Conservation (phyloP, 441 rosid species). For the Euphorbia neoarborescens region DNA sequence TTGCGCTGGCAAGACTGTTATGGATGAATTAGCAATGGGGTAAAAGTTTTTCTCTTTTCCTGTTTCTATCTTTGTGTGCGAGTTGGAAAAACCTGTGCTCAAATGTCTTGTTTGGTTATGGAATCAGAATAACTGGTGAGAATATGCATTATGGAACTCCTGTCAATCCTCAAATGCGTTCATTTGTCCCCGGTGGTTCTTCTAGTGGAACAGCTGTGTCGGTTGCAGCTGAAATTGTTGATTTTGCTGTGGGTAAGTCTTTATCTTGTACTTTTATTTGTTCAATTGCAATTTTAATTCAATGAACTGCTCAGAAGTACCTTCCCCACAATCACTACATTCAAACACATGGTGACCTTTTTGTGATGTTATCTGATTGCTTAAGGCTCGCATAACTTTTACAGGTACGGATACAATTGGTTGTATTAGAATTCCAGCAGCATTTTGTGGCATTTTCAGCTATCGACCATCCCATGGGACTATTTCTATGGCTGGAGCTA, state of each 20-base stretch:
- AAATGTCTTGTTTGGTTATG: conserved; percentile 9
- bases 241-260: conserved; percentile 72
- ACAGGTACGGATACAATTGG: conserved; percentile 87
- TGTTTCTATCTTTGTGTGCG: neutral
- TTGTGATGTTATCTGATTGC: conserved; percentile 4
- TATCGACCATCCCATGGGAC: conserved; percentile 87
- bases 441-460: conserved; percentile 82
- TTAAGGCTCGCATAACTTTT: conserved; percentile 15
- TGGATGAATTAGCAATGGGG: conserved; percentile 84
- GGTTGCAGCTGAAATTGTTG: conserved; percentile 76
- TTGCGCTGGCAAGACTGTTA: conserved; percentile 80
- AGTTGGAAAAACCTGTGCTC: neutral
- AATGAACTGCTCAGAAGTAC: neutral
- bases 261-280: conserved; percentile 9
- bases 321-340: neutral
- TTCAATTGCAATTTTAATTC: neutral
- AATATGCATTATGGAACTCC: conserved; percentile 83
- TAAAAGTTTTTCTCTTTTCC: conserved; percentile 16
- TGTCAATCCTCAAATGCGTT: conserved; percentile 54
- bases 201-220: conserved; percentile 93
- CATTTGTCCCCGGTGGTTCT: conserved; percentile 78
- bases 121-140: conserved; percentile 62
- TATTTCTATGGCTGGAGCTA: conserved; percentile 58
- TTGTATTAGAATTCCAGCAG: conserved; percentile 67
- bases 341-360: neutral